Conservation (phyloP, 2,329 filamentous ascomycete species). For the Alternaria atra region DNA sequence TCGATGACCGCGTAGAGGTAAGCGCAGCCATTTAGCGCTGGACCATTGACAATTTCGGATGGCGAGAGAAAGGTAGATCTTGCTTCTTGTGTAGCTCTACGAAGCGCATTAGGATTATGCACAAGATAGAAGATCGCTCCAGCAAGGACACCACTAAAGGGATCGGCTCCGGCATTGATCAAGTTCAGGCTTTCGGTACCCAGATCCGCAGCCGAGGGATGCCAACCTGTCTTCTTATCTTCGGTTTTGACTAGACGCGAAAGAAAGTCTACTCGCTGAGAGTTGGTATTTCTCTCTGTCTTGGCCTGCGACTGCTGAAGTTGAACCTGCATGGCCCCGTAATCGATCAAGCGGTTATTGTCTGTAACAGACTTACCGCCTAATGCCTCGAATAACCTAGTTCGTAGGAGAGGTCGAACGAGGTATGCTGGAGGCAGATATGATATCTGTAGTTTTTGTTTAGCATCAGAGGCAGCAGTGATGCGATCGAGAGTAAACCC, state of each 20-base stretch:
- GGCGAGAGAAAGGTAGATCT: slow-evolving; percentile 23
- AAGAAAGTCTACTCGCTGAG: slow-evolving; percentile 51
- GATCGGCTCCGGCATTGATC: slow-evolving; percentile 57
- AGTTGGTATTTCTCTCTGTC: slow-evolving; percentile 19
- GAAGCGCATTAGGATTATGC: slow-evolving; percentile 41
- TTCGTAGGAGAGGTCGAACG: slow-evolving; percentile 30
- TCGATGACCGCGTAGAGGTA: slow-evolving; percentile 47
- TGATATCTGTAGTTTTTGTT: not conserved
- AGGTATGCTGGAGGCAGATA: slow-evolving; percentile 17
- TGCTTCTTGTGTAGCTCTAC: slow-evolving; percentile 34
- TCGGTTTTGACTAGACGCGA: slow-evolving; percentile 52
- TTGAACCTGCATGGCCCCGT: slow-evolving; percentile 24
- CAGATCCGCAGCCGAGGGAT: slow-evolving; percentile 51
- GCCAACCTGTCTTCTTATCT: slow-evolving; percentile 52
- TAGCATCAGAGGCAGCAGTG: slow-evolving; percentile 30
- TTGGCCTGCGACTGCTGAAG: not conserved
- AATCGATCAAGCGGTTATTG: slow-evolving; percentile 37
- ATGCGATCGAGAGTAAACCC: not conserved
- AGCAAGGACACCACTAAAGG: slow-evolving; percentile 44
- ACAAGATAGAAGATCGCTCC: slow-evolving; percentile 52
- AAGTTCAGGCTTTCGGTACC: slow-evolving; percentile 56
- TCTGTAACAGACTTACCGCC: slow-evolving; percentile 34
- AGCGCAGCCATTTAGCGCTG: slow-evolving; percentile 30
- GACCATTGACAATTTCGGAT: slow-evolving; percentile 34
- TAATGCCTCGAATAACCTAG: slow-evolving; percentile 27